Conservation (phyloP, 345 rosid species). For the Aurinia saxatilis region DNA sequence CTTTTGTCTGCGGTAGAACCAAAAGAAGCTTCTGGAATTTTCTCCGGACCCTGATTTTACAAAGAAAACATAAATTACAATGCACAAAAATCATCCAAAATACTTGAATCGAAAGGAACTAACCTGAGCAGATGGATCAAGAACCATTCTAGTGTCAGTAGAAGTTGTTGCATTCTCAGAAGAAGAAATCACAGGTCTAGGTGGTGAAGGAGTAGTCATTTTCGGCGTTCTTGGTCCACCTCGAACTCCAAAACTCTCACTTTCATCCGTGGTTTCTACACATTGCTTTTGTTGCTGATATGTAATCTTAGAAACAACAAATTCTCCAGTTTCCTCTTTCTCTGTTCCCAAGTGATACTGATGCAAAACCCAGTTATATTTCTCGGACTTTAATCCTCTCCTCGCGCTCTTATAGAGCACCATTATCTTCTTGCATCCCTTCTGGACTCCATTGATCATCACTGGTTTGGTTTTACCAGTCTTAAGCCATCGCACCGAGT, state of each 20-base stretch:
- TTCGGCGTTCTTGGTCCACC: conserved; percentile 58
- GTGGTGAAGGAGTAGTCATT: conserved; percentile 41
- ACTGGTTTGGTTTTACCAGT: conserved; percentile 82
- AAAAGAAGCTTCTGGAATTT: conserved; percentile 23
- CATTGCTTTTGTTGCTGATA: conserved; percentile 47
- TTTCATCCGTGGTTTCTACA: conserved; percentile 31
- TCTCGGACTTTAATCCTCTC: conserved; percentile 55
- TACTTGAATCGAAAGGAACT: conserved; percentile 7
- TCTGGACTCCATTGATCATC: conserved; percentile 51
- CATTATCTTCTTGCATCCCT: conserved; percentile 82
- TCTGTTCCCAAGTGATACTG: conserved; percentile 80
- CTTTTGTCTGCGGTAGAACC: conserved; percentile 34
- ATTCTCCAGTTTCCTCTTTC: conserved; percentile 61
- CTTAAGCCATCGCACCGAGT: conserved; percentile 83
- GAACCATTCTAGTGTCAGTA: background rate
- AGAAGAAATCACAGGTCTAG: conserved; percentile 10
- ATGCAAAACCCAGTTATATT: conserved; percentile 77
- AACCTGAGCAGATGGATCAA: conserved; percentile 13
- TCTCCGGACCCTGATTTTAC: conserved; percentile 28
- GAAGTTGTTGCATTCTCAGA: background rate
- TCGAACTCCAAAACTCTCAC: conserved; percentile 23
- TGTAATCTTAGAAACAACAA: conserved; percentile 64
- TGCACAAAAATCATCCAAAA: background rate
- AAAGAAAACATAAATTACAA: background rate
- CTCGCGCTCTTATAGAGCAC: conserved; percentile 67